These are phyloP conservation scores for Calonectria pauciramosa DNA, from an alignment of 2,329 filamentous ascomycete genomes.

Conservation along the genomic window DNA sequence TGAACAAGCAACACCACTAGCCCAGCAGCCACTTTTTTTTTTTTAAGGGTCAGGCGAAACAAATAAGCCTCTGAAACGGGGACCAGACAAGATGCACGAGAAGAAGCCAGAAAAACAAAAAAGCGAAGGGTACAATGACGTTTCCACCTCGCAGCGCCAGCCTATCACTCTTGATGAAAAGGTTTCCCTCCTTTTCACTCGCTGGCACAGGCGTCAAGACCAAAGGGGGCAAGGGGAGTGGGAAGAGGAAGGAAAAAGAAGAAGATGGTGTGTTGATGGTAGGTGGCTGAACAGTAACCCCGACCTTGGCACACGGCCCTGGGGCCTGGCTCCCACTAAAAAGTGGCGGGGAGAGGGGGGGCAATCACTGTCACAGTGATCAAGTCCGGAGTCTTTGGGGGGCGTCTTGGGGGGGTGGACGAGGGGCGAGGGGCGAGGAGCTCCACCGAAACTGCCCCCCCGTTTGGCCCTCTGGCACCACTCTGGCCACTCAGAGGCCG, in stretches of 20 bases:
- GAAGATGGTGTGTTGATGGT: slow-evolving; percentile 3
- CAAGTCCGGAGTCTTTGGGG: not conserved
- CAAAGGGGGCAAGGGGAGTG: not conserved
- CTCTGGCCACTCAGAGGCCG: not conserved
- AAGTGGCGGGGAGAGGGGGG: not conserved
- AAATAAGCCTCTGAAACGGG: not conserved
- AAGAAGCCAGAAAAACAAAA: not conserved
- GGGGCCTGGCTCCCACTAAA: slow-evolving; percentile 2
- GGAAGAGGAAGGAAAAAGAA: not conserved
- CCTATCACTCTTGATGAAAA: not conserved
- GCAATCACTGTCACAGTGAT: not conserved
- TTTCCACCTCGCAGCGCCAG: not conserved
- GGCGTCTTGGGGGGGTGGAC: not conserved
- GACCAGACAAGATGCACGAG: not conserved
- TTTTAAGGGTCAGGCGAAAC: not conserved
- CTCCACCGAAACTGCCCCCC: not conserved
- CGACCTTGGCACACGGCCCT: not conserved
- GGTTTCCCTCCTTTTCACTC: not conserved
- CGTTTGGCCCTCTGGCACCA: not conserved
- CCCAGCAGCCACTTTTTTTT: not conserved
- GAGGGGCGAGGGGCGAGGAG: not conserved
- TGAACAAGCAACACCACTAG: not conserved
- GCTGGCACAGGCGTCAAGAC: not conserved
- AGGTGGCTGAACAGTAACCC: not conserved
- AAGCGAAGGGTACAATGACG: not conserved